Evolutionary conservation across 106 monocot genomes (phyloP), one percentile per base, ranked within the genome.

Genomic region (Hemerocallis citrina): DNA sequence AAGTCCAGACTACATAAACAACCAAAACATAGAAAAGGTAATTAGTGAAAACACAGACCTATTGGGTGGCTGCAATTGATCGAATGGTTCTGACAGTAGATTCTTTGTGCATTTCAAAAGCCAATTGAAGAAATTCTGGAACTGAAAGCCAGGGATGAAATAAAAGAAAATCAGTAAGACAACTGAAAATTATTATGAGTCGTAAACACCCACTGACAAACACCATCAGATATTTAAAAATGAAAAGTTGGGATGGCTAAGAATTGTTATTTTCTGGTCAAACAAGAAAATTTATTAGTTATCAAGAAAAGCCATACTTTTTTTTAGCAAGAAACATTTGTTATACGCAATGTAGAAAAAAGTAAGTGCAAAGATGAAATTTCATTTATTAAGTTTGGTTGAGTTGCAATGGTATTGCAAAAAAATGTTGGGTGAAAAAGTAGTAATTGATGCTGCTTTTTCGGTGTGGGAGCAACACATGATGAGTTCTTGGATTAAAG

Each of bases 111-210:
- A 87, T 74, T 73, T 98, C 52, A 54, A 70, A 62, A 98, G 64
- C 98, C 98, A 98, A 74, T 62, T 85, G 29, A 92, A 98, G 73
- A 98, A 92, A 82, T 98, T 98, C 47, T 98, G 87, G 50, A 92
- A 88, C 98, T 98, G 92, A 27, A 81, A 77, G 1, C 24, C 34
- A 57, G 1, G 9, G 0, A 29, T 30, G 7, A 31, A 58, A 6
- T 0, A 60, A n/a, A n/a, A 34, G 3, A 35, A 33, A 44, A 25
- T 1, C 20, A 24, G 41, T 22, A 35, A 22, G 21, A 37, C 7
- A 35, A 58, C 1, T 3, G 2, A 37, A 35, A 34, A 20, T n/a
- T 20, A 21, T 6, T 23, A 40, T 20, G 24, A 25, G 27, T 59
- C 20, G 13, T 40, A 60, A 25, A 40, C 38, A 50, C 27, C 0